Conservation (phyloP, 2,329 filamentous ascomycete species). For the Pezicula neosporulosa region DNA sequence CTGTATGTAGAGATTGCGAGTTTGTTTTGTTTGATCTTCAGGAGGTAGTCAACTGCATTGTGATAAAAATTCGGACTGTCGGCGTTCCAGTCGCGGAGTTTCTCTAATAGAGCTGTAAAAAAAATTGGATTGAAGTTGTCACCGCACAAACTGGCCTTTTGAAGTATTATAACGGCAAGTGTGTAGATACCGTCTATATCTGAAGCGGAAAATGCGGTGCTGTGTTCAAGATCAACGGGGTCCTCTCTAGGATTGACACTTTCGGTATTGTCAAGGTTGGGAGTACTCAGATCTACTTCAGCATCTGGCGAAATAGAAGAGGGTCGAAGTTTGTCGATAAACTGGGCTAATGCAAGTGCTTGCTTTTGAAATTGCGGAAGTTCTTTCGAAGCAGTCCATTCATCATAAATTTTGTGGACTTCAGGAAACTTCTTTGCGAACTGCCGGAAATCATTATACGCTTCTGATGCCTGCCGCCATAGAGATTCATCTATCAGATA, state of each 20-base stretch:
- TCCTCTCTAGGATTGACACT: not conserved
- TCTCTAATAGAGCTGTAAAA: no score
- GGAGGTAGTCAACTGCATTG: not conserved
- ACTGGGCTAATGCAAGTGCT: slow-evolving; percentile 12
- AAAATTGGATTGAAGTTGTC: no score
- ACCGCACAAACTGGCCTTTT: no score
- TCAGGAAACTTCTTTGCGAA: not conserved
- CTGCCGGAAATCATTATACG: slow-evolving; percentile 15
- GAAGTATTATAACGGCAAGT: no score
- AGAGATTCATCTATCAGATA: slow-evolving; percentile 16
- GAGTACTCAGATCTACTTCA: not conserved
- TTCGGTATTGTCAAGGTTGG: not conserved
- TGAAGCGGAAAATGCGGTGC: no score
- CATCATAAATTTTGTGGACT: slow-evolving; percentile 9
- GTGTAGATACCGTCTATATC: no score
- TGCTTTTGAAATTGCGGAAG: slow-evolving; percentile 7
- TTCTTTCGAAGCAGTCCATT: not conserved
- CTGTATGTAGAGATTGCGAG: slow-evolving; percentile 21
- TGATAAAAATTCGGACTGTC: not conserved
- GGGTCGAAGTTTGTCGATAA: slow-evolving; percentile 3
- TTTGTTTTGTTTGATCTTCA: not conserved
- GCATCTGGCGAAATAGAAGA: not conserved
- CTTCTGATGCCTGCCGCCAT: slow-evolving; percentile 19
- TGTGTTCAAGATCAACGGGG: not conserved
- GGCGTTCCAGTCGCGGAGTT: no score